A percentile compares a stretch with the other conserved stretches of the same genome.
These are phyloP conservation scores for Chloranthus sessilifolius DNA, from an alignment of 164 flowering plant species.

Conservation along the genomic window DNA sequence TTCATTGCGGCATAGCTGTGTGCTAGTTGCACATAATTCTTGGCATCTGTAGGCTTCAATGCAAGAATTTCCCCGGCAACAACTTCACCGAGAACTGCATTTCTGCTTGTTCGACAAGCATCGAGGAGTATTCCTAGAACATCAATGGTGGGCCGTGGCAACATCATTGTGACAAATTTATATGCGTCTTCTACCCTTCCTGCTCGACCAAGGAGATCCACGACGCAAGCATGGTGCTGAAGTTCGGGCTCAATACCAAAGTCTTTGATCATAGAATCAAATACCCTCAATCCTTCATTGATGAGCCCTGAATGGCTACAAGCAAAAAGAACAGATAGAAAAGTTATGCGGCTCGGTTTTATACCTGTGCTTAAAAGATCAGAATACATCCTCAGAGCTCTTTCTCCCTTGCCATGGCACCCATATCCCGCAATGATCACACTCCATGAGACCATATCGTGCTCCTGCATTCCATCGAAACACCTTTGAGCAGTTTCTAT, in stretches of 20 bases:
- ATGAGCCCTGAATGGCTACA: constrained; percentile 83
- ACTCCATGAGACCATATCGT: constrained; percentile 70
- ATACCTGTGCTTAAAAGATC: constrained; percentile 43
- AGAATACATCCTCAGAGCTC: constrained; percentile 47
- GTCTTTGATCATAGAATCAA: constrained; percentile 48
- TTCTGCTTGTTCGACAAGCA: constrained; percentile 51
- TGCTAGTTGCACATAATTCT: constrained; percentile 68
- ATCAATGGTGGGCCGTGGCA: constrained; percentile 35
- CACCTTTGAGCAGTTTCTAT: constrained; percentile 51
- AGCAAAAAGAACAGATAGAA: constrained; percentile 56
- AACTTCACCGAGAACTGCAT: constrained; percentile 42
- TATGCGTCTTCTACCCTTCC: constrained; percentile 69
- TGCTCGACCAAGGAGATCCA: constrained; percentile 83
- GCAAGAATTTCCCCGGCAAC: constrained; percentile 42
- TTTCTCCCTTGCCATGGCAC: constrained; percentile 65
- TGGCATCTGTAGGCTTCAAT: constrained; percentile 50
- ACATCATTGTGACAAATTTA: constrained; percentile 35
- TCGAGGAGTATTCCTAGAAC: constrained; percentile 73
- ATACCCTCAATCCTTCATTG: constrained; percentile 49
- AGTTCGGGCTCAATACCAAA: constrained; percentile 47
- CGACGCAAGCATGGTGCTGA: constrained; percentile 70
- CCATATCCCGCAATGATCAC: constrained; percentile 72
- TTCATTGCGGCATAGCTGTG: constrained; percentile 62
- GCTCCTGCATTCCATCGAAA: constrained; percentile 42
- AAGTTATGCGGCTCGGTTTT: constrained; percentile 55